phyloP scores from a whole-genome alignment of 192 early-diverging fungal species.

The Entomortierella lignicola region DNA sequence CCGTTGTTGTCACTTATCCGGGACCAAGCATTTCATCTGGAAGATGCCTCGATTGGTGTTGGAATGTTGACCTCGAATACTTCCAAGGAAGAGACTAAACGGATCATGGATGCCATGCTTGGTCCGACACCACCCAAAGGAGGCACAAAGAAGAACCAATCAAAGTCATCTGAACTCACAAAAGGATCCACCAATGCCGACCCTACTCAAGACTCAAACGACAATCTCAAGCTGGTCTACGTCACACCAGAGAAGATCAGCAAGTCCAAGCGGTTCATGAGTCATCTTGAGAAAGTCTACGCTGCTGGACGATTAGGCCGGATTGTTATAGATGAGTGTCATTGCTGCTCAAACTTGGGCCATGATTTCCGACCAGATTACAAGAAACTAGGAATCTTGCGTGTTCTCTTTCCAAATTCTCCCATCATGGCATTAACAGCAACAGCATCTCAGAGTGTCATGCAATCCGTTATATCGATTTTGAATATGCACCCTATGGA shows the following conservation, averaged over 20 bases:
- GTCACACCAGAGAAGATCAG: constrained; percentile 89
- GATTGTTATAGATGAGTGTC: constrained; percentile 97
- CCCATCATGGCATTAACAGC: constrained; percentile 96
- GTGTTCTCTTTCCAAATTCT: constrained; percentile 72
- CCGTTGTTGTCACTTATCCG: constrained; percentile 95
- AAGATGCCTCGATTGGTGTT: constrained; percentile 55
- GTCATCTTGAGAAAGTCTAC: constrained; percentile 69
- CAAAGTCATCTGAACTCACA: neutral
- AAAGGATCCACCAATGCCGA: neutral
- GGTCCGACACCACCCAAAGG: constrained; percentile 39
- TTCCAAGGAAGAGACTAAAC: constrained; percentile 57
- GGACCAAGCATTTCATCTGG: constrained; percentile 88
- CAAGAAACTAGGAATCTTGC: constrained; percentile 45
- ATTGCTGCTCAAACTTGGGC: constrained; percentile 95
- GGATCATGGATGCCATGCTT: constrained; percentile 70
- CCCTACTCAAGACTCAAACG: constrained; percentile 15
- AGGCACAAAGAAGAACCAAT: constrained; percentile 15
- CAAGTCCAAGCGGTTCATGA: constrained; percentile 73
- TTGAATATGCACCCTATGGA: constrained; percentile 36
- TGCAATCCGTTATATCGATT: constrained; percentile 35
- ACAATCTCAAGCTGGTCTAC: constrained; percentile 76
- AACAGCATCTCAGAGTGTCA: constrained; percentile 68
- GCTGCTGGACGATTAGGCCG: constrained; percentile 71
- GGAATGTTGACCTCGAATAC: constrained; percentile 49
- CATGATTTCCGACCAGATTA: constrained; percentile 91